These are phyloP conservation scores for Epichloe hybrida DNA, from an alignment of 2,329 filamentous ascomycete species.

Conservation along the genomic window DNA sequence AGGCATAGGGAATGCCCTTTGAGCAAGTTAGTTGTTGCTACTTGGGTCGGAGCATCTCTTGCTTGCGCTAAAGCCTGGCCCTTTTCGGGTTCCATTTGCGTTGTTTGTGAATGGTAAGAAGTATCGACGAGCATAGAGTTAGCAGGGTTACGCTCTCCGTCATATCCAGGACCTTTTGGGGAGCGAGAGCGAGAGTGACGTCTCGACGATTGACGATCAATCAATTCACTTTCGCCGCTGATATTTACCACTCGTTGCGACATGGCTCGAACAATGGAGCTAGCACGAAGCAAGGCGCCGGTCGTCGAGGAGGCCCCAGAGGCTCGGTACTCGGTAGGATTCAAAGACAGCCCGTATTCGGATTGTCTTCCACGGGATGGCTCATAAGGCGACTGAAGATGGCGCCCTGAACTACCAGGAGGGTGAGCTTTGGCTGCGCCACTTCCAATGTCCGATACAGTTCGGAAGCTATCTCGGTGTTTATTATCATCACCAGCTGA, in stretches of 20 bases:
- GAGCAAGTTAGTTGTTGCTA: slow-evolving; percentile 51
- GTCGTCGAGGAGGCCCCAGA: slow-evolving; percentile 51
- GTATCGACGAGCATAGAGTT: slow-evolving; percentile 30
- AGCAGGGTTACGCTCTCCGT: slow-evolving; percentile 13
- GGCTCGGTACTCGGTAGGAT: slow-evolving; percentile 35
- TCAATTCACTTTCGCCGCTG: slow-evolving; percentile 77
- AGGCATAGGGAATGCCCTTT: slow-evolving; percentile 77
- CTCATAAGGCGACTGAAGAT: slow-evolving; percentile 44
- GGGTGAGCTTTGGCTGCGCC: slow-evolving; percentile 35
- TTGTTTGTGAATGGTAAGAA: slow-evolving; percentile 37
- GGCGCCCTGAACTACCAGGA: slow-evolving; percentile 38
- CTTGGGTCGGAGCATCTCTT: slow-evolving; percentile 4
- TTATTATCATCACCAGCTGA: slow-evolving; percentile 26
- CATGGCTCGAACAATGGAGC: slow-evolving; percentile 71
- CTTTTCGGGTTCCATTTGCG: slow-evolving; percentile 34
- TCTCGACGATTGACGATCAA: slow-evolving; percentile 57
- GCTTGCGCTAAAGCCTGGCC: slow-evolving; percentile 9
- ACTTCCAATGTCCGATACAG: slow-evolving; percentile 40
- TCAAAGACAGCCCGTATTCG: slow-evolving; percentile 44
- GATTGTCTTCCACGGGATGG: slow-evolving; percentile 30
- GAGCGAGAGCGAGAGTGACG: slow-evolving; percentile 47
- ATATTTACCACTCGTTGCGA: slow-evolving; percentile 97
- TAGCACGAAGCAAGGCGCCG: slow-evolving; percentile 52
- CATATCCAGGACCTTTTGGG: slow-evolving; percentile 30
- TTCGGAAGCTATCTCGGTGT: slow-evolving; percentile 43